Base-by-base conservation (phyloP, 805 yeast species). In the Kuraishia piskuri region DNA sequence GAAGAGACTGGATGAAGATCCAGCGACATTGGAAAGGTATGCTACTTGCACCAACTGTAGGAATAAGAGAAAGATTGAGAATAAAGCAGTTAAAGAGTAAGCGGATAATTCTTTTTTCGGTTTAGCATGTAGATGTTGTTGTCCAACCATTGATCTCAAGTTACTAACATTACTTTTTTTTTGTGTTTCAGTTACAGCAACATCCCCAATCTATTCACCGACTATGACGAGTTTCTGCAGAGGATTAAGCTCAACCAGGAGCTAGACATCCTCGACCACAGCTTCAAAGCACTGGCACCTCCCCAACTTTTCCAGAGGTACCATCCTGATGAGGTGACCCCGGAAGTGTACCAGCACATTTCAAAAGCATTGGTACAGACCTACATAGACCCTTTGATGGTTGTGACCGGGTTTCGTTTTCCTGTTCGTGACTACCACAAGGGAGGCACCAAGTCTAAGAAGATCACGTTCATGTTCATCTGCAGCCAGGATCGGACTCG, bases 371-470 rank as follows among this genome's bases (percentile, higher is more conserved):
- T 75, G n/a, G 66, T 68, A 4, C 65, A 64, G 26, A 58, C 63
- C 10, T 75, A 71, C 53, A 65, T 75, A 21, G 58, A 61, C n/a
- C 78, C 79, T 5, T 53, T 75, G 37, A 75, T 73, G 64, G 60
- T 59, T 3, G 56, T 63, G 2, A 72, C 79, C 0, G 78, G 78
- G 1, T 75, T 67, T 55, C 66, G 70, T 51, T 74, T 74, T 55
- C 75, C 77, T 0, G 71, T 73, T 12, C 63, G 79, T 51, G 79
- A 75, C 56, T 73, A 68, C 56, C 79, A 75, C 57, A 72, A 73
- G 58, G 73, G 73, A 37, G 74, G 75, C 4, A 63, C 69, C 44
- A 70, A 68, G 54, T 61, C 71, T 7, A 72, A 72, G 52, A 73
- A 71, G 55, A 65, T 73, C 44, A 64, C 75, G 1, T 74, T 76